Evolutionary conservation across 2,329 filamentous ascomycete genomes (phyloP), one percentile per base, ranked within the genome.

Genomic region (Clonostachys rhizophaga): DNA sequence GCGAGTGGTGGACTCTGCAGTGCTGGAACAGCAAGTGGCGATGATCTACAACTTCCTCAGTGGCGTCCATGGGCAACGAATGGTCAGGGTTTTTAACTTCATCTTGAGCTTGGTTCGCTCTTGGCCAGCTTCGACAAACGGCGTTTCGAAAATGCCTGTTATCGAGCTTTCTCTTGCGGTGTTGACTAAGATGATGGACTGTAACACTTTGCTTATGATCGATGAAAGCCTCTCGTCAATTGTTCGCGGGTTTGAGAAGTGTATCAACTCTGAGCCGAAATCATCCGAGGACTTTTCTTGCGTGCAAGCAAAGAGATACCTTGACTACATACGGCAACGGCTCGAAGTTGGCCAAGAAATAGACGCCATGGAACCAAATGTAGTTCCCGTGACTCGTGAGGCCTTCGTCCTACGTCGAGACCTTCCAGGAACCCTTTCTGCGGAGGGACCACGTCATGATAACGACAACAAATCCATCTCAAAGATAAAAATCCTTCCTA

Each of bases 401-500:
- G 51, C 58, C 8, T 68, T 68, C 41, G 48, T 59, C 3, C 47
- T 68, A 3, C 50, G 50, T 5, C 55, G 55, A 48, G 59, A 69
- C 50, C 48, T 70, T 18, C 62, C 68, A 6, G 65, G 65, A 4
- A 42, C 40, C 4, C 53, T 68, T 2, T 68, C 65, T 4, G 46
- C 50, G 13, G 50, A 53, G 35, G 60, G 66, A 8, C 53, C 51
- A 44, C 62, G 73, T 7, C 75, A 80, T 49, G 69, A 78, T 53
- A 80, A 79, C 49, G 76, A 80, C 52, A 59, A 70, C 43, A 60
- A 54, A 2, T 60, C 71, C 42, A 77, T 80, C 46, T 34, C 54
- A 1, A 49, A 72, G 1, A 78, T 81, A 47, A 60, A 60, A 42
- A 73, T 79, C 36, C 52, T 80, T 39, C 76, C 77, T 0, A 79